These are phyloP conservation scores for Rubus parviflorus DNA, from an alignment of 306 rosid genomes.

Conservation along the genomic window DNA sequence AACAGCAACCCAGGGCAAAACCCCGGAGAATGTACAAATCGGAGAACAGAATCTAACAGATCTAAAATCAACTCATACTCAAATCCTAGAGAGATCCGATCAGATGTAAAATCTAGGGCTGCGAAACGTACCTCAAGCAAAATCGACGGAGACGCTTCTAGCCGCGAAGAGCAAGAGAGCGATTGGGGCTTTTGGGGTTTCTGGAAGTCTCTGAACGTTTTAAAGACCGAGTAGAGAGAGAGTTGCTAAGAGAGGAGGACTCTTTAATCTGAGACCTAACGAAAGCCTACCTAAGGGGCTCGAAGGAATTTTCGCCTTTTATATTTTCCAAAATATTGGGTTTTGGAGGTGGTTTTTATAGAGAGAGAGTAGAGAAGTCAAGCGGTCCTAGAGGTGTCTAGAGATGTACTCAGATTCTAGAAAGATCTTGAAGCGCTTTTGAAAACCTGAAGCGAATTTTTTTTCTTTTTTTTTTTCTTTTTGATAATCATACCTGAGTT, in stretches of 20 bases:
- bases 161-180: background rate
- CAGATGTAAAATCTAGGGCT: constrained; percentile 17
- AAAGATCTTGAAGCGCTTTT: constrained; percentile 35
- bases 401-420: constrained; percentile 50
- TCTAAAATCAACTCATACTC: constrained; percentile 27
- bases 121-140: constrained; percentile 34
- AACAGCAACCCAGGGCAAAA: background rate
- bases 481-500: too few species aligned
- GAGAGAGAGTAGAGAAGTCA: background rate
- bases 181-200: constrained; percentile 23
- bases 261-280: constrained; percentile 20
- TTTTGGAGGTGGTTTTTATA: constrained; percentile 1
- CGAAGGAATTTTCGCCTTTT: constrained; percentile 32
- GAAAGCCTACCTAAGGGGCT: constrained; percentile 13
- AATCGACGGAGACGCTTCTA: constrained; percentile 24
- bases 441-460: too few species aligned
- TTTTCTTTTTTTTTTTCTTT: too few species aligned
- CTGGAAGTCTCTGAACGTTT: constrained; percentile 41
- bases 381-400: constrained; percentile 44
- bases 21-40: constrained; percentile 21
- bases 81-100: constrained; percentile 16
- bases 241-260: background rate
- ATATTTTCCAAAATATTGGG: background rate
- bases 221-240: background rate
- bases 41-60: constrained; percentile 39